Base-by-base conservation (phyloP, 1,284 basidiomycete species). In the Leccinum fallax region DNA sequence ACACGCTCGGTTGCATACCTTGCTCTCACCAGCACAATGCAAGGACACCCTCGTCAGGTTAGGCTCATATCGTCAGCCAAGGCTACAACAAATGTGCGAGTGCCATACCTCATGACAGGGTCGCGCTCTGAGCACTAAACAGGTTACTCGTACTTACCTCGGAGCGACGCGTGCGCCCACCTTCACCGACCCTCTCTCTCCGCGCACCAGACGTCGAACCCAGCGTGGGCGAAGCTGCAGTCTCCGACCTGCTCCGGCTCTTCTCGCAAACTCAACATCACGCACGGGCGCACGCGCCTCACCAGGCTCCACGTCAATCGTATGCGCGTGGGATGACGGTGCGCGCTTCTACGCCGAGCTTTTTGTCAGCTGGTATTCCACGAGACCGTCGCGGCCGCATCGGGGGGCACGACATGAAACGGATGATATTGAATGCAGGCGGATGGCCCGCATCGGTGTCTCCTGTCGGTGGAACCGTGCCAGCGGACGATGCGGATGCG, bases 101-200 rank as follows among this genome's bases (percentile, higher is more conserved):
- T 55, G 9, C 34, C 61, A 13, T 28, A 10, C 21, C 15, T 54
- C 28, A 21, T 49, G 21, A 38, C 16, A 38, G 16, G 1, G 4
- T 40, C 28, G 21, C 34, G 16, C 40, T 34, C 62, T 67, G 28
- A 65, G n/a, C 21, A 13, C 40, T 19, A 55, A 54, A 34, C 59
- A 92, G 90, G 90, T 80, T 93, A 10, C 86, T 93, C 26, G 90
- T 93, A 3, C 81, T 93, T 2, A 83, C 85, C 26, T 90, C 91
- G 1, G 76, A 76, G 61, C 69, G 76, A 28, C 67, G 69, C 16
- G 65, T 68, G 53, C 68, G 70, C 15, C 66, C 70, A 1, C 70
- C 75, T 8, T 71, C 70, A 24, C 67, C 77, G 24, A 62, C 68
- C 13, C 62, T 73, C 57, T 66, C 73, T 34, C 63, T 69, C 55